Conservation (phyloP, 2,329 filamentous ascomycete genomes). For the Dothidotthia symphoricarpi region DNA sequence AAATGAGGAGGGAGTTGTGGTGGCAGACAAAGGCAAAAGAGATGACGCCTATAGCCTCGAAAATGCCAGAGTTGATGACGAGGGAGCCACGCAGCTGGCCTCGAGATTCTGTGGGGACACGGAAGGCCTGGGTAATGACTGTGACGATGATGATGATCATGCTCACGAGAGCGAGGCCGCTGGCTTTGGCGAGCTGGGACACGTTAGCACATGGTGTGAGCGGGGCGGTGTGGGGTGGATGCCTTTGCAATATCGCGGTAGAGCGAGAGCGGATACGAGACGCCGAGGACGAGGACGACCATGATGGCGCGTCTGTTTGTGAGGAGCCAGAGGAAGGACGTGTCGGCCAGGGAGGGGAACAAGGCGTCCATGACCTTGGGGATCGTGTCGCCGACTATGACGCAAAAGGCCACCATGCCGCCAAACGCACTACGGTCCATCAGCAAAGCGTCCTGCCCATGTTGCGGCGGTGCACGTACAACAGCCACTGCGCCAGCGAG, state of each 20-base stretch:
- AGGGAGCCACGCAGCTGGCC: conserved; percentile 69
- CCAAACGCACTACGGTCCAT: conserved; percentile 69
- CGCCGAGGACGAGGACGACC: conserved; percentile 76
- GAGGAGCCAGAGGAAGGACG: conserved; percentile 77
- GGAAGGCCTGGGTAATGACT: conserved; percentile 77
- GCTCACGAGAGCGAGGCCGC: conserved; percentile 85
- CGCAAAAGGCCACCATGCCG: conserved; percentile 96
- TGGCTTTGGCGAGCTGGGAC: conserved; percentile 84
- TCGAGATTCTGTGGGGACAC: conserved; percentile 68
- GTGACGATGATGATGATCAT: conserved; percentile 90
- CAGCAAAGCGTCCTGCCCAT: conserved; percentile 11
- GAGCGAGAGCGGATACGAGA: conserved; percentile 87
- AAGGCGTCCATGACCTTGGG: conserved; percentile 82
- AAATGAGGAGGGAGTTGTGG: conserved; percentile 96
- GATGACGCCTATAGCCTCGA: conserved; percentile 96
- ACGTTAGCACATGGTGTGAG: conserved; percentile 32
- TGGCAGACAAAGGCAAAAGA: conserved; percentile 84
- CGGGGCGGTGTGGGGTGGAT: conserved; percentile 6
- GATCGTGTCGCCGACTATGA: conserved; percentile 95
- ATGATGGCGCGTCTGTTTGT: conserved; percentile 81
- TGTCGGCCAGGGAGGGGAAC: conserved; percentile 70
- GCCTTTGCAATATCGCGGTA: conserved; percentile 94
- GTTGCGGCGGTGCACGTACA: conserved; percentile 49
- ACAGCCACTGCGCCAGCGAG: conserved; percentile 89
- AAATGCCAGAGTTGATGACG: conserved; percentile 82